These are phyloP conservation scores for Pythium vanterpoolii DNA, from an alignment of 352 stramenopile genomes.

Conservation along the genomic window DNA sequence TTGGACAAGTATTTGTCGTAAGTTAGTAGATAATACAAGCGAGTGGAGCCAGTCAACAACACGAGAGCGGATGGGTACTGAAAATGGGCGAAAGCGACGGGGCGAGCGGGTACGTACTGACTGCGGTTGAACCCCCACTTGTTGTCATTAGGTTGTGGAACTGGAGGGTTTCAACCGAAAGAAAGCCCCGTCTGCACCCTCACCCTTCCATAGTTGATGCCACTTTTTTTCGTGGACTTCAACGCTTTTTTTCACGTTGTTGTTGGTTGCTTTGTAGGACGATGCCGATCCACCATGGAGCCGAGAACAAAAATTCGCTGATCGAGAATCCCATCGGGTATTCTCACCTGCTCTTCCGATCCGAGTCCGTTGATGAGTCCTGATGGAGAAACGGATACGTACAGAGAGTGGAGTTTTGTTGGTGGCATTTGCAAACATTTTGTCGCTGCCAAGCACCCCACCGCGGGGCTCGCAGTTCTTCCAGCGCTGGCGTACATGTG, in stretches of 20 bases:
- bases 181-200: constrained; percentile 2
- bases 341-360: background rate
- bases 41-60: background rate
- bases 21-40: background rate
- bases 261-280: background rate
- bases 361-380: background rate
- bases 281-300: background rate
- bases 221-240: constrained; percentile 2
- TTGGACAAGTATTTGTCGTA: background rate
- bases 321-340: background rate
- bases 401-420: background rate
- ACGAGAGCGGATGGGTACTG: background rate
- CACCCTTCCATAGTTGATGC: constrained; percentile 3
- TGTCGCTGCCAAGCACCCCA: background rate
- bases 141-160: constrained; percentile 12
- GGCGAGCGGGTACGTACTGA: constrained; percentile 14
- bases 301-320: background rate
- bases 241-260: constrained; percentile 3
- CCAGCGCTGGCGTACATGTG: background rate
- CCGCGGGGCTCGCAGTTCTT: background rate
- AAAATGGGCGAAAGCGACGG: background rate
- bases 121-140: constrained; percentile 15
- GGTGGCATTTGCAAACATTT: background rate
- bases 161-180: constrained; percentile 9
- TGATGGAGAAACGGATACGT: background rate